A percentile compares a stretch with the other conserved stretches of the same genome.
phyloP scores from a whole-genome alignment of 371 early-diverging fungal species.

The Dinochytrium kinnereticum region DNA sequence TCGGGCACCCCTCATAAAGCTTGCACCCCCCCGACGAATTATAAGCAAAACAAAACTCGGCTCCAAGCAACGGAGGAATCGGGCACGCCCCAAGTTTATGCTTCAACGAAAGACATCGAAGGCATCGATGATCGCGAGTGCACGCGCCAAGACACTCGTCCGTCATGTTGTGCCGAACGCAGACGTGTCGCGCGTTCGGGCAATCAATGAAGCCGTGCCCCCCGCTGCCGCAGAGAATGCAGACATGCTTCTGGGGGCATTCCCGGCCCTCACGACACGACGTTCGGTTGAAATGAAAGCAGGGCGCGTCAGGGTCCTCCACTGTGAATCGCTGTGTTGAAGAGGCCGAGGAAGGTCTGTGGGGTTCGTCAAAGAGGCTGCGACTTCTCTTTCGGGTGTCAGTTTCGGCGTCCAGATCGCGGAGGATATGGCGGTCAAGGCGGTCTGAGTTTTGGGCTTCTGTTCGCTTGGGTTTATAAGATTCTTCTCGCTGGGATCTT shows the following conservation, averaged over 20 bases:
- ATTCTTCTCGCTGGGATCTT: no score
- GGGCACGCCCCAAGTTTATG: slow-evolving; percentile 29
- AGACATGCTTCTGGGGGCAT: slow-evolving; percentile 6
- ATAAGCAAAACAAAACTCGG: slow-evolving; percentile 33
- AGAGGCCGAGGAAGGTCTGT: no score
- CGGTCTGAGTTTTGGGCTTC: no score
- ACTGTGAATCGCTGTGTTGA: no score
- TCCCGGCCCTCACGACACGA: background rate
- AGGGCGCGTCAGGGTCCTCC: no score
- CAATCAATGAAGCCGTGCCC: slow-evolving; percentile 11
- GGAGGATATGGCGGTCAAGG: no score
- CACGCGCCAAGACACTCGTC: slow-evolving; percentile 20
- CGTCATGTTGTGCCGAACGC: slow-evolving; percentile 30
- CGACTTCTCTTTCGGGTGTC: no score
- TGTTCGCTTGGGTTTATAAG: no score
- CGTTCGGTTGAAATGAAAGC: slow-evolving; percentile 1
- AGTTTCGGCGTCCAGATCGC: no score
- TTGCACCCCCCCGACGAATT: slow-evolving; percentile 30
- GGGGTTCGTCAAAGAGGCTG: no score
- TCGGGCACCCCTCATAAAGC: slow-evolving; percentile 21
- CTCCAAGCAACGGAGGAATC: slow-evolving; percentile 23
- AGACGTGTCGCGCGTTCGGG: slow-evolving; percentile 16
- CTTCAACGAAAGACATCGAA: slow-evolving; percentile 15
- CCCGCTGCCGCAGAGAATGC: slow-evolving; percentile 2
- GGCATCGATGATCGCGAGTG: slow-evolving; percentile 28